phyloP scores from a whole-genome alignment of 2,329 filamentous ascomycete species.

The Aspergillus ochraceus region DNA sequence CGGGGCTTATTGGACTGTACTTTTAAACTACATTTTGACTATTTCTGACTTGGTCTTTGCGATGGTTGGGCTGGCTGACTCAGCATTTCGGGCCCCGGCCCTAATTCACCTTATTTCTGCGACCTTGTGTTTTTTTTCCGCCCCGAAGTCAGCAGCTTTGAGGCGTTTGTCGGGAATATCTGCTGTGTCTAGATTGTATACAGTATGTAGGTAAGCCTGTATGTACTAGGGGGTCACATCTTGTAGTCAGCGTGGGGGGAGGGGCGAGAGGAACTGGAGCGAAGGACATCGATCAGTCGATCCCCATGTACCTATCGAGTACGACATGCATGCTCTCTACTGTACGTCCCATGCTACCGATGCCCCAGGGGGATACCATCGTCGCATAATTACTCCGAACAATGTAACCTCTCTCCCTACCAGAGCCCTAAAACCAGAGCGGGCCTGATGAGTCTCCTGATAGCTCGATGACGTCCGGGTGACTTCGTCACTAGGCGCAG shows the following conservation, averaged over 20 bases:
- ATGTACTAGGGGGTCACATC: neutral
- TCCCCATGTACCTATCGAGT: neutral
- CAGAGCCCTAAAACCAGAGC: neutral
- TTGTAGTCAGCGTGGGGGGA: neutral
- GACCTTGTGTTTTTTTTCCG: neutral
- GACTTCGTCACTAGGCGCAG: neutral
- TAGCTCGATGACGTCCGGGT: neutral
- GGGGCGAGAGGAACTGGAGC: neutral
- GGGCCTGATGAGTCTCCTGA: neutral
- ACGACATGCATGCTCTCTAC: neutral
- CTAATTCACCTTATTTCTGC: neutral
- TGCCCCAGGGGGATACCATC: neutral
- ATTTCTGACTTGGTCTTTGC: neutral
- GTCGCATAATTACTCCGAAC: neutral
- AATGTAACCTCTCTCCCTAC: neutral
- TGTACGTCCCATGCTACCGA: neutral
- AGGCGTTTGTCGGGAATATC: neutral
- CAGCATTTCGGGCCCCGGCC: neutral
- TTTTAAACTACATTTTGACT: neutral
- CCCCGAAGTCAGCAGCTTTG: neutral
- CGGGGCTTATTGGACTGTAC: neutral
- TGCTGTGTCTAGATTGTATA: neutral
- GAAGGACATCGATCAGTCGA: neutral
- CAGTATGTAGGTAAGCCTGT: neutral
- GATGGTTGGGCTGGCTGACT: neutral